Evolutionary conservation across 495 filamentous ascomycete genomes (phyloP), one percentile per base, ranked within the genome.

Genomic region (Xylaria acuta): DNA sequence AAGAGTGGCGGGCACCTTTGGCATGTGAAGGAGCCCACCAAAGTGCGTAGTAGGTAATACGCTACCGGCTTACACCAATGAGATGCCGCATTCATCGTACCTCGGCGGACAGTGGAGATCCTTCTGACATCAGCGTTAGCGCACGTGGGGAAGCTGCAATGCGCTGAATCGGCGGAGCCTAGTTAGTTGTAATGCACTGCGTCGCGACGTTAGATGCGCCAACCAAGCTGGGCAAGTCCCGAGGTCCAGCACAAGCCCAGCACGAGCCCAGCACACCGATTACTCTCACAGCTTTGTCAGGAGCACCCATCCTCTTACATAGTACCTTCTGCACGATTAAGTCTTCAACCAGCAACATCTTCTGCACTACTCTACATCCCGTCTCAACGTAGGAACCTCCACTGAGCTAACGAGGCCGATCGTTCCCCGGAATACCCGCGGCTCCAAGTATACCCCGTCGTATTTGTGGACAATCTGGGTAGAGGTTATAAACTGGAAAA

Each of bases 91-190:
- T 2, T 20, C 14, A 1, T 72, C 41, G 66, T 78, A 53, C 76
- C 76, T 78, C 76, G 76, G 76, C 71, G 74, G 45, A 40, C 27
- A 22, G 71, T 73, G 76, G 72, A 51, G 56, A 49, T 16, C 30
- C 54, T 68, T 66, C 73, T 78, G 75, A 78, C 76, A 76, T 76
- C 76, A 76, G 73, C 65, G 64, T 72, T 67, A 73, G 40, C 67
- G 65, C 65, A 45, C 63, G 68, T 67, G 49, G 32, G 41, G 59
- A 58, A 34, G 38, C 69, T 63, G 71, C 71, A 65, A 30, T 54
- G 49, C 49, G 43, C 64, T 66, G 63, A 34, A 38, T 32, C 43
- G 59, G 51, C 51, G 11, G 51, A 54, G 25, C 51, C 25, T 63
- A 18, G n/a, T n/a, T n/a, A n/a, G n/a, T n/a, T n/a, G n/a, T n/a